Evolutionary conservation across 2,329 filamentous ascomycete genomes (phyloP).

Genomic region (Aureobasidium pullulans): DNA sequence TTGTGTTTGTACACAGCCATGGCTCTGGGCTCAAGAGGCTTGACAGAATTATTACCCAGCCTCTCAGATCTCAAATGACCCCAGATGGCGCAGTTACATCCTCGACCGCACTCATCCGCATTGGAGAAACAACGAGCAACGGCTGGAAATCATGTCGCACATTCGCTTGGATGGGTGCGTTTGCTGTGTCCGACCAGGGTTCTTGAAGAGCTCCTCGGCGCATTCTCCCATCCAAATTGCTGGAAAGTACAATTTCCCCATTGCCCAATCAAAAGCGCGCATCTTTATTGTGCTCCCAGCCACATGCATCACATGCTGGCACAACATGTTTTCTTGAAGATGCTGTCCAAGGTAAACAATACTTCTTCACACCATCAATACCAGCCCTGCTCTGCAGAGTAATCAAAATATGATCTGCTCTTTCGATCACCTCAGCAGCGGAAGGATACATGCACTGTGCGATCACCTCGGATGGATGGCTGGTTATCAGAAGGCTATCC

Average conservation of each 20-base stretch:
- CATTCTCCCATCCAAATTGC: neutral
- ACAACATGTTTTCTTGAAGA: neutral
- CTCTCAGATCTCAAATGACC: neutral
- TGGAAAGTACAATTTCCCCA: neutral
- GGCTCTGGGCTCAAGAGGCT: neutral
- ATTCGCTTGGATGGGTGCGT: neutral
- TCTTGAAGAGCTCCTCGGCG: neutral
- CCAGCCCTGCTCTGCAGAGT: neutral
- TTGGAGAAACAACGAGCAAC: neutral
- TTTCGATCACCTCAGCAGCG: neutral
- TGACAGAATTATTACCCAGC: neutral
- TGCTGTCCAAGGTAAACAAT: neutral
- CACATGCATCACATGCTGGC: slow-evolving; percentile 8
- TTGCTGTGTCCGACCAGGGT: neutral
- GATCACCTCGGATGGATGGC: neutral
- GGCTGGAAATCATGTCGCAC: neutral
- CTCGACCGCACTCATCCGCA: neutral
- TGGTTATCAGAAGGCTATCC: neutral
- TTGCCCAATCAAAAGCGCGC: neutral
- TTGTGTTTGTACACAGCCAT: neutral
- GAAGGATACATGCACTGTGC: neutral
- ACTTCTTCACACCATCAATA: neutral
- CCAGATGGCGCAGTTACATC: neutral
- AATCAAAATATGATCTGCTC: neutral
- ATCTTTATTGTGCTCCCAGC: neutral